phyloP scores from a whole-genome alignment of 2,329 filamentous ascomycete species.

The Microcyclospora tardicrescens region DNA sequence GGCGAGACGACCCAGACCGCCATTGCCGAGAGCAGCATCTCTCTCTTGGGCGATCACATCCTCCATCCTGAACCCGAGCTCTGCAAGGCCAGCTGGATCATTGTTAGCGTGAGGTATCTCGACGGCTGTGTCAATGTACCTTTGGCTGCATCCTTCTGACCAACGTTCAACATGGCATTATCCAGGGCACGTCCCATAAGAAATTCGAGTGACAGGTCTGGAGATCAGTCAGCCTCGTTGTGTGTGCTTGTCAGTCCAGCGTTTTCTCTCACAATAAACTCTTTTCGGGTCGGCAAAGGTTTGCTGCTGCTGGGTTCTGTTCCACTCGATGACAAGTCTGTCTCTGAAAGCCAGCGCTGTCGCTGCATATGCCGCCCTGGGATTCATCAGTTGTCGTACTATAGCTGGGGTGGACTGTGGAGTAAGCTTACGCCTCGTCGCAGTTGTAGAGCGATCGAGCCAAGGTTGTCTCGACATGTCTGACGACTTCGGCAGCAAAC shows the following conservation, averaged over 20 bases:
- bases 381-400: background rate
- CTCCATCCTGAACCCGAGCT: slow-evolving; percentile 93
- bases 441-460: slow-evolving; percentile 97
- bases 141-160: slow-evolving; percentile 70
- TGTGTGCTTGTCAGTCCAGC: background rate
- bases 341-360: slow-evolving; percentile 87
- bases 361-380: slow-evolving; percentile 72
- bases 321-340: slow-evolving; percentile 89
- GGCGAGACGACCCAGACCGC: slow-evolving; percentile 83
- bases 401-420: background rate
- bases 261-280: slow-evolving; percentile 57
- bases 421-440: slow-evolving; percentile 53
- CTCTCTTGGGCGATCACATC: slow-evolving; percentile 91
- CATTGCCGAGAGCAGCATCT: slow-evolving; percentile 91
- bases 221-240: slow-evolving; percentile 1
- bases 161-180: slow-evolving; percentile 96
- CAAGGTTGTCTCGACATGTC: slow-evolving; percentile 90
- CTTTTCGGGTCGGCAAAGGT: slow-evolving; percentile 84
- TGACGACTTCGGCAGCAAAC: slow-evolving; percentile 72
- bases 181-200: slow-evolving; percentile 93
- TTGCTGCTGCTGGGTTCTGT: slow-evolving; percentile 93
- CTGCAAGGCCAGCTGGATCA: slow-evolving; percentile 58
- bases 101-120: slow-evolving; percentile 8
- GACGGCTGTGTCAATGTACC: slow-evolving; percentile 39
- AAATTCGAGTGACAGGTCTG: slow-evolving; percentile 87